Base-by-base conservation (phyloP, 2,329 filamentous ascomycete genomes). In the Penicillium polonicum region DNA sequence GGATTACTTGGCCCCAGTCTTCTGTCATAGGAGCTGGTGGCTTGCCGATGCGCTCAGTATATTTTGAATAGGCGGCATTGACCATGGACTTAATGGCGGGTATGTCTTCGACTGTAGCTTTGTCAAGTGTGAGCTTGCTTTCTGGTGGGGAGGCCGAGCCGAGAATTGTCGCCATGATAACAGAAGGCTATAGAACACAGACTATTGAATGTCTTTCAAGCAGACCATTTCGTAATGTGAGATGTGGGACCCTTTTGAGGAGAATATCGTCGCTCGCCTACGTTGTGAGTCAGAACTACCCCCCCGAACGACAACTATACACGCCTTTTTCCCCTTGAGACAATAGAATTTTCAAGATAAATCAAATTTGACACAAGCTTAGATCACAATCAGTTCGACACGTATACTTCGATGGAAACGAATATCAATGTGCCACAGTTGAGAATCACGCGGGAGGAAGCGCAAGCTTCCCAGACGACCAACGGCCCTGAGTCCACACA, bases 11-110 rank as follows among this genome's bases (percentile, higher is more conserved):
- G 12, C 48, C n/a, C 39, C 65, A 67, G 19, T 68, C 44, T 10
- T 57, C 59, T 19, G 36, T 35, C 66, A 66, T 68, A 4, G 66
- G 66, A 1, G 57, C 65, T 31, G 65, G 65, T 3, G 51, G 57
- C 33, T 64, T 64, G 12, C 62, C 65, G 13, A 67, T 66, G 3
- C 66, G 62, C 4, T 58, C 45, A 17, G 65, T 64, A 33, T 68
- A 68, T 52, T 64, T 67, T 5, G 61, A 57, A 39, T 63, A 67
- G 5, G 65, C 62, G 10, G 59, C 49, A 15, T 59, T 41, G 7
- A 65, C 50, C 57, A 67, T 67, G 7, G 52, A 27, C 54, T 61
- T 45, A 3, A 68, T 63, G 10, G 33, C 5, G 27, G 58, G 52
- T 9, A 64, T 55, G 27, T 67, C 46, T 6, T 59, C 46, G 0